These are phyloP conservation scores for Aureobasidium sp. DNA, from an alignment of 2,329 filamentous ascomycete genomes.

Conservation along the genomic window DNA sequence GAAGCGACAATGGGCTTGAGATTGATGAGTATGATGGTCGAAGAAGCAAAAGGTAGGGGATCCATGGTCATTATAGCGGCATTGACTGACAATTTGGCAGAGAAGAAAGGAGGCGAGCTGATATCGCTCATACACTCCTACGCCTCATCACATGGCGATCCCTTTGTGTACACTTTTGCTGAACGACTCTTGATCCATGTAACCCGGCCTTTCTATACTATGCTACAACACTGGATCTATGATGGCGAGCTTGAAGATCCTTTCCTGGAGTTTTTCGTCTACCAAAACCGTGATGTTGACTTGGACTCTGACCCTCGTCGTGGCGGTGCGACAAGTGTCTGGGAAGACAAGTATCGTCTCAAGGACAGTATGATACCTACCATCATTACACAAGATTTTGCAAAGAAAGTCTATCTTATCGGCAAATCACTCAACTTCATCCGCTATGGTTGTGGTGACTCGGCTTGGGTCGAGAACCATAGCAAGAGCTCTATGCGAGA, in stretches of 20 bases:
- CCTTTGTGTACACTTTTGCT: constrained; percentile 86
- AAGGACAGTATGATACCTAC: constrained; percentile 80
- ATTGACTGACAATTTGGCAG: constrained; percentile 21
- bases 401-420: constrained; percentile 92
- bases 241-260: constrained; percentile 97
- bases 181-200: constrained; percentile 80
- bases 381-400: constrained; percentile 88
- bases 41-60: constrained; percentile 67
- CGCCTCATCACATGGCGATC: constrained; percentile 88
- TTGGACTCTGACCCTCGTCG: constrained; percentile 33
- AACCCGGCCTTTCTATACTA: constrained; percentile 92
- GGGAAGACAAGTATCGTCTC: constrained; percentile 95
- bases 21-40: constrained; percentile 87
- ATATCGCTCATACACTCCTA: constrained; percentile 92
- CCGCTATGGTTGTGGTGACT: constrained; percentile 86
- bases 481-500: constrained; percentile 89
- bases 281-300: constrained; percentile 59
- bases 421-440: constrained; percentile 98
- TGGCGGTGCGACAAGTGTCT: constrained; percentile 73
- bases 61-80: background rate
- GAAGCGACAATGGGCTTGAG: constrained; percentile 94
- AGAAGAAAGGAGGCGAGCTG: constrained; percentile 76
- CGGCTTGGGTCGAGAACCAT: constrained; percentile 90
- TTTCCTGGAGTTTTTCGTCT: constrained; percentile 90
- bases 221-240: constrained; percentile 94